Base-by-base conservation (phyloP, 306 rosid genomes). In the Quercus bicolor region DNA sequence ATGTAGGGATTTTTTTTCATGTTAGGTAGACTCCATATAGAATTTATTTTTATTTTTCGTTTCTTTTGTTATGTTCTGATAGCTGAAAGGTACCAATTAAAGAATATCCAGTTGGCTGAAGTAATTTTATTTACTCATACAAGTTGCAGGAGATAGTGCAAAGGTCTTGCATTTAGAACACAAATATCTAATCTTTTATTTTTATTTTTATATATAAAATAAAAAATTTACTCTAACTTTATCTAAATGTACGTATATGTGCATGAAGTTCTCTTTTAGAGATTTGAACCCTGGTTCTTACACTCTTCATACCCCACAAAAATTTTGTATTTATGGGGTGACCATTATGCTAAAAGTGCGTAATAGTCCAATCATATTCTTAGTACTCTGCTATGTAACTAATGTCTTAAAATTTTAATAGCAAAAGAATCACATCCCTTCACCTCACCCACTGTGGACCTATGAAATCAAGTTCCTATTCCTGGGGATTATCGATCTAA, bases 401-500 rank as follows among this genome's bases (percentile, higher is more conserved):
- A 5, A 34, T 19, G 4, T 11, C 11, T 68, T 23, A 15, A 78
- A 26, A 26, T 26, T 56, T 53, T 57, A 23, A 60, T 45, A 16
- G 74, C 20, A 62, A 64, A 64, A 62, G 11, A 26, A 62, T 62
- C 29, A 21, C 23, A 57, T 20, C 64, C 14, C 62, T 40, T 40
- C 45, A 40, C 0, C 62, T 8, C 11, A 57, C 64, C 64, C 29
- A 57, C 1, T 24, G 0, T 18, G 71, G 71, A 72, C 70, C 75
- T 56, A 24, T 51, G 34, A 82, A 79, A 80, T 79, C 75, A 79
- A 65, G 23, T 70, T 84, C 85, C 85, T 79, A 62, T 77, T 48
- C 65, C 51, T 56, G 48, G 59, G 77, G 77, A 68, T 26, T 65
- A 62, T 26, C 28, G 28, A 26, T 6, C 43, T 54, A 2, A 72